These are phyloP conservation scores for Mycena filopes DNA, from an alignment of 768 basidiomycete genomes.

Conservation along the genomic window DNA sequence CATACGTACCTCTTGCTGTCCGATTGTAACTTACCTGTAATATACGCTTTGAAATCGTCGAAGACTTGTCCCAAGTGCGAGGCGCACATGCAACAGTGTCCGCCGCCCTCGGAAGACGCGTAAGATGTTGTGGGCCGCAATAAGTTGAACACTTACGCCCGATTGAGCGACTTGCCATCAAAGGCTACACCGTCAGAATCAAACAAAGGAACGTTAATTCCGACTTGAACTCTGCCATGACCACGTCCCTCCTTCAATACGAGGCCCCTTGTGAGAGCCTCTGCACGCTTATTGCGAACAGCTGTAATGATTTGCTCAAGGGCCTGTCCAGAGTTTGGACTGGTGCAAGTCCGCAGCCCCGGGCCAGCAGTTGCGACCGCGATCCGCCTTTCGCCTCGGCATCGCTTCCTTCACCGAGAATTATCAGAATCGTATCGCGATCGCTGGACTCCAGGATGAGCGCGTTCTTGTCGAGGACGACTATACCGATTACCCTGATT, in stretches of 20 bases:
- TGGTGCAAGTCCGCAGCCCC: constrained; percentile 88
- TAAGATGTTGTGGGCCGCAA: too few relatives aligned
- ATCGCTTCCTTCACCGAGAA: constrained; percentile 89
- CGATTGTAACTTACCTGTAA: constrained; percentile 38
- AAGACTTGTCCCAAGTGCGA: too few relatives aligned
- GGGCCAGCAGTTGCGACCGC: constrained; percentile 76
- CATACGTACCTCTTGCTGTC: constrained; percentile 44
- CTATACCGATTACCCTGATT: constrained; percentile 85
- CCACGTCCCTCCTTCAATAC: constrained; percentile 79
- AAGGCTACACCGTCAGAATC: neutral
- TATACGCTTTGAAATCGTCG: neutral
- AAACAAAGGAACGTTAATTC: neutral
- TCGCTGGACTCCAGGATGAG: constrained; percentile 85
- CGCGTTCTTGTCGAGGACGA: constrained; percentile 89
- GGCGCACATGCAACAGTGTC: too few relatives aligned
- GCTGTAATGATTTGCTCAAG: constrained; percentile 49
- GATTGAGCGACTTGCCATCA: too few relatives aligned
- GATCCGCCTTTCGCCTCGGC: constrained; percentile 85
- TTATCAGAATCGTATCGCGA: constrained; percentile 82
- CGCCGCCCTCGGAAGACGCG: too few relatives aligned
- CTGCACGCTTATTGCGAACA: constrained; percentile 1
- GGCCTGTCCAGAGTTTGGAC: constrained; percentile 88
- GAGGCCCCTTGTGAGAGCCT: constrained; percentile 82
- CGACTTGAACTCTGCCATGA: constrained; percentile 52
- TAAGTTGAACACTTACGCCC: too few relatives aligned